Evolutionary conservation across 2,329 filamentous ascomycete genomes (phyloP), one percentile per base, ranked within the genome.

Genomic region (Ceratocystiopsis brevicomis): DNA sequence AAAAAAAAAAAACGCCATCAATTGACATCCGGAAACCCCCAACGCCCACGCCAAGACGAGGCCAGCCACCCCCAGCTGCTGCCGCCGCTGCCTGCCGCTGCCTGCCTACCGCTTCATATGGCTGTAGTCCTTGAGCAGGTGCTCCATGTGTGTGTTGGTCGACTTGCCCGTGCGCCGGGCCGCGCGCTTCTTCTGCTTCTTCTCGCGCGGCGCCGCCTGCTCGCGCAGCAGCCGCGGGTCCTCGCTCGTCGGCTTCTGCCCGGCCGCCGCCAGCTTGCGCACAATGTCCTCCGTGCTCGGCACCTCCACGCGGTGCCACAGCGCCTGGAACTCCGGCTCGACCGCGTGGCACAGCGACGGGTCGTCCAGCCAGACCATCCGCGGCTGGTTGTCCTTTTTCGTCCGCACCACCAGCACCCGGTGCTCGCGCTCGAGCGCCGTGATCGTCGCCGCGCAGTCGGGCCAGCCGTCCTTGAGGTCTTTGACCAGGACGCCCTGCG

Each of bases 381-480:
- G 77, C 2, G 88, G 78, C 52, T 82, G 73, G 55, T 82, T 80
- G 58, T 96, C 88, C 65, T 96, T 96, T 63, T 90, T 92, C 44
- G 87, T 87, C 48, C 87, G 76, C 18, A 84, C 81, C 6, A 95
- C 84, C 34, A 96, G 69, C 39, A 96, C 69, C 59, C 80, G 79
- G 55, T 87, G 79, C 57, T 82, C 73, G 37, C 62, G 62, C 64
- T 95, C 88, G 42, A 98, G 69, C 51, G 73, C 68, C 49, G 81
- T 73, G 57, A 98, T 81, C 11, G 81, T 73, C 17, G 79, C 73
- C 47, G 87, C 77, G 54, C 85, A 92, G 53, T 80, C 78, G 19
- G 80, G 77, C 90, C 90, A 98, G 49, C 90, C 90, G 57, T 98
- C 90, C 61, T 94, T 93, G 48, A 98, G 71, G 53, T 95, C 86